Conservation (phyloP, 2,329 filamentous ascomycete species). For the Microcyclosporella mali region DNA sequence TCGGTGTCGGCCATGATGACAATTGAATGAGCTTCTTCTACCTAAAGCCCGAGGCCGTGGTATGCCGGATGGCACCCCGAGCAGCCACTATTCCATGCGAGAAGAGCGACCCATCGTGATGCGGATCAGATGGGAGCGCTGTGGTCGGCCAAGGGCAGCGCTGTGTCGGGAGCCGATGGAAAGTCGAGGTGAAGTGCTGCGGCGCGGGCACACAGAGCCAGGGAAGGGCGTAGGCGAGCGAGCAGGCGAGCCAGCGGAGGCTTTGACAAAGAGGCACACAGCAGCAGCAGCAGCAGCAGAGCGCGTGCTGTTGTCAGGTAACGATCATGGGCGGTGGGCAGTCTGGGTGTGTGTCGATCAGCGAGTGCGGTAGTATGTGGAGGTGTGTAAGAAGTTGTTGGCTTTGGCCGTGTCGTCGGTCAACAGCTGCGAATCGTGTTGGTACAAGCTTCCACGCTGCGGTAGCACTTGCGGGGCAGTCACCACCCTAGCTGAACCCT, state of each 20-base stretch:
- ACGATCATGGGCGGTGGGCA: no score
- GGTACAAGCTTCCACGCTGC: no score
- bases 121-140: slow-evolving; percentile 8
- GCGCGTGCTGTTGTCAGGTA: no score
- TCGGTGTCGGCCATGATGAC: slow-evolving; percentile 16
- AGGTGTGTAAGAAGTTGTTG: no score
- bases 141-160: neutral
- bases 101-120: slow-evolving; percentile 11
- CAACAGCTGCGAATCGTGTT: no score
- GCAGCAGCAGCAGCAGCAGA: neutral
- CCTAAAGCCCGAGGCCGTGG: slow-evolving; percentile 5
- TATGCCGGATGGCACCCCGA: slow-evolving; percentile 6
- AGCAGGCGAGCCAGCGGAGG: neutral
- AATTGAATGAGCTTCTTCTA: neutral
- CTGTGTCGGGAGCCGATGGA: neutral
- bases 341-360: no score
- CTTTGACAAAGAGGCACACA: neutral
- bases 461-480: no score
- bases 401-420: no score
- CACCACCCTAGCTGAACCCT: no score
- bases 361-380: no score
- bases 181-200: neutral
- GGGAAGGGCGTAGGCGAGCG: neutral
- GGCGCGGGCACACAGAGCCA: neutral
- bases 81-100: slow-evolving; percentile 7